phyloP scores from a whole-genome alignment of 495 filamentous ascomycete species.

The Penicillium waksmanii region DNA sequence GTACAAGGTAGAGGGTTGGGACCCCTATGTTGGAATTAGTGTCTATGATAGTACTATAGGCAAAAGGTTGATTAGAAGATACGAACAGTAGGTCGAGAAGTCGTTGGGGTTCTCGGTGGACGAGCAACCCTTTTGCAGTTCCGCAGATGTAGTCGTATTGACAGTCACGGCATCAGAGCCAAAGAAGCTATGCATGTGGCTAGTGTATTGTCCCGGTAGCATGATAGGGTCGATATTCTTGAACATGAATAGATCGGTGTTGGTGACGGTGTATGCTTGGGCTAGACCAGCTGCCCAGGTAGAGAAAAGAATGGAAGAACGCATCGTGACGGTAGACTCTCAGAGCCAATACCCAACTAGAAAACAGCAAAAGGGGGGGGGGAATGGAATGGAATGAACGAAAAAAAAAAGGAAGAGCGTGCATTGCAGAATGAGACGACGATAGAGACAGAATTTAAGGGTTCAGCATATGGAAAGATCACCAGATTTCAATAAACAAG shows the following conservation, averaged over 20 bases:
- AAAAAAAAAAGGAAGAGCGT: no score
- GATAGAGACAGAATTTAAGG: no score
- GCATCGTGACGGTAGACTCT: conserved; percentile 9
- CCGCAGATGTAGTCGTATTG: conserved; percentile 19
- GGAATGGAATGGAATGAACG: no score
- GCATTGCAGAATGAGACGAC: no score
- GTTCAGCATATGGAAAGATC: no score
- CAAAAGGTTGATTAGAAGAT: neutral
- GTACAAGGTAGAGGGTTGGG: conserved; percentile 25
- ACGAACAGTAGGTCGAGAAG: conserved; percentile 25
- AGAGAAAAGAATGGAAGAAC: conserved; percentile 17
- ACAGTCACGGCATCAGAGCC: conserved; percentile 26
- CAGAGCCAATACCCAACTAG: neutral
- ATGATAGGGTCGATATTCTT: conserved; percentile 30
- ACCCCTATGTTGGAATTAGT: conserved; percentile 16
- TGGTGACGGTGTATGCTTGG: conserved; percentile 25
- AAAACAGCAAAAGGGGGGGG: no score
- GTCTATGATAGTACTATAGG: neutral
- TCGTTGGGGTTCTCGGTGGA: conserved; percentile 26
- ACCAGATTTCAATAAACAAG: no score
- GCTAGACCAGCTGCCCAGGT: conserved; percentile 20
- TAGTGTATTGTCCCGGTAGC: conserved; percentile 23
- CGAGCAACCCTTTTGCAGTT: conserved; percentile 26
- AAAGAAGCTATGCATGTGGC: conserved; percentile 32
- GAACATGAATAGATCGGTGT: conserved; percentile 22